Conservation (phyloP, 148 eudicot genomes). For the Persicaria maculosa region DNA sequence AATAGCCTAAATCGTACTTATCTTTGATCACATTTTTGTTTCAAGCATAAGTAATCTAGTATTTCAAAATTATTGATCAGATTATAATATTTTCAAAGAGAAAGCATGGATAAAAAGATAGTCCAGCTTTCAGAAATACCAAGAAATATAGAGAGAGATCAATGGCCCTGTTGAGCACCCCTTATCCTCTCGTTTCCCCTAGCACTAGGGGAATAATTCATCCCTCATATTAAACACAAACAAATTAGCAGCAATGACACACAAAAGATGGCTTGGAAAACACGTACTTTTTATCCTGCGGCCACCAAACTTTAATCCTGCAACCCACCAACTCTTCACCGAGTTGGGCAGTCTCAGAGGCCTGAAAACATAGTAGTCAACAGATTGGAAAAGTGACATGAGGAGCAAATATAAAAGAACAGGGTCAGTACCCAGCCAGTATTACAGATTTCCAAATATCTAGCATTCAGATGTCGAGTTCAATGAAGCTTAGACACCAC, state of each 20-base stretch:
- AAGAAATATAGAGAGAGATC: not conserved
- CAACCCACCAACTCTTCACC: constrained; percentile 14
- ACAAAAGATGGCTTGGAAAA: not conserved
- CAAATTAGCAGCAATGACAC: not conserved
- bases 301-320: constrained; percentile 16
- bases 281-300: constrained; percentile 11
- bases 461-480: not conserved
- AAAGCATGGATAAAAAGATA: not conserved
- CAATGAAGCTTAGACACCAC: not conserved
- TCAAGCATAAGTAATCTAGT: not conserved
- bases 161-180: not conserved
- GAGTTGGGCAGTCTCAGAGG: not conserved
- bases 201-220: not conserved
- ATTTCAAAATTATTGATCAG: not conserved
- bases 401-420: not conserved
- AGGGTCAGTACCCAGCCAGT: not conserved
- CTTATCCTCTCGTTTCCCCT: not conserved
- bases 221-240: not conserved
- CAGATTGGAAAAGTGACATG: not conserved
- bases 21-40: not conserved
- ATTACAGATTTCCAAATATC: not conserved
- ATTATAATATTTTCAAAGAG: not conserved
- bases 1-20: not conserved
- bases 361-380: not conserved
- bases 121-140: not conserved